phyloP scores from a whole-genome alignment of 495 filamentous ascomycete species.

The Hyaloscypha variabilis region DNA sequence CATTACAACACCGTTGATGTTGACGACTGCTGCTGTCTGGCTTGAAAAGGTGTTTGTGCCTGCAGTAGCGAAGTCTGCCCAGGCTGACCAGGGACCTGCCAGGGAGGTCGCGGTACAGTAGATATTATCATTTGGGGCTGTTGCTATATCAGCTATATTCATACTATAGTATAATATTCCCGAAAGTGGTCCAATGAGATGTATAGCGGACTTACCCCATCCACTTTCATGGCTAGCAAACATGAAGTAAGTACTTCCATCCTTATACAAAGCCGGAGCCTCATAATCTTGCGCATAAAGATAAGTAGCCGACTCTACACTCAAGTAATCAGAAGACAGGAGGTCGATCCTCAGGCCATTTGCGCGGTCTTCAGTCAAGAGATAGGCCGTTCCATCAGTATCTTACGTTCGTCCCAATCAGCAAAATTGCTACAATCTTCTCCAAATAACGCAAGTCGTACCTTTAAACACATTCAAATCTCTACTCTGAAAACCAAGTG shows the following conservation, averaged over 20 bases:
- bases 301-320: conserved; percentile 41
- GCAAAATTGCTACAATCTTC: neutral
- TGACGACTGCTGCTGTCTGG: conserved; percentile 29
- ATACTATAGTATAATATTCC: neutral
- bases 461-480: conserved; percentile 67
- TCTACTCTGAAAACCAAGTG: conserved; percentile 55
- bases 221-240: conserved; percentile 50
- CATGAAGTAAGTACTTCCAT: conserved; percentile 52
- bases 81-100: conserved; percentile 55
- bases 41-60: conserved; percentile 47
- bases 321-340: conserved; percentile 50
- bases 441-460: conserved; percentile 23
- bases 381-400: conserved; percentile 60
- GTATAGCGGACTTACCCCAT: conserved; percentile 7
- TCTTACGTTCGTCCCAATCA: conserved; percentile 23
- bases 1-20: conserved; percentile 28
- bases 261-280: conserved; percentile 51
- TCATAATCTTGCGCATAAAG: conserved; percentile 48
- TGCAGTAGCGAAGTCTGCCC: conserved; percentile 59
- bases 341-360: conserved; percentile 55
- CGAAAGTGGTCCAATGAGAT: too few relatives aligned
- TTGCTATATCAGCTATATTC: conserved; percentile 31
- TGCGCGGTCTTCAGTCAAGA: conserved; percentile 63
- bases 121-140: conserved; percentile 64
- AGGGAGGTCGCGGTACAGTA: conserved; percentile 43